Conservation (phyloP, 164 flowering plant species). For the Chimonanthus praecox region DNA sequence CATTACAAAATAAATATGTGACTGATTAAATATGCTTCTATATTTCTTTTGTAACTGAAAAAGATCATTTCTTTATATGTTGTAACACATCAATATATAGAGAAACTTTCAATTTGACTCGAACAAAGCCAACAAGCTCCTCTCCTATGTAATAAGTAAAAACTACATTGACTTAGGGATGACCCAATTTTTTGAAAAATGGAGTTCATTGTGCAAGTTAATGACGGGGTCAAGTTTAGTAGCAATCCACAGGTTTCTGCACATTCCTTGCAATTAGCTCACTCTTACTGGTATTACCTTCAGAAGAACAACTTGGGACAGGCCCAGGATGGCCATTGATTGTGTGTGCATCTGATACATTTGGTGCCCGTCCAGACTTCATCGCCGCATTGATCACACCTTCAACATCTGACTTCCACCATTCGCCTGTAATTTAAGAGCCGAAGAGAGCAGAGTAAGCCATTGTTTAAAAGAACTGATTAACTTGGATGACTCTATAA, state of each 20-base stretch:
- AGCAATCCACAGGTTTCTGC: background rate
- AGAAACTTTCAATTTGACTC: background rate
- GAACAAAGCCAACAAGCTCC: background rate
- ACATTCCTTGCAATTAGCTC: too few relatives aligned
- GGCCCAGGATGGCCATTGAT: slow-evolving; percentile 79
- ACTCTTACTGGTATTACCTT: slow-evolving; percentile 1
- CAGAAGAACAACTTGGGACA: slow-evolving; percentile 27
- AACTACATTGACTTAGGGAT: slow-evolving; percentile 12
- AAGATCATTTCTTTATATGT: too few relatives aligned
- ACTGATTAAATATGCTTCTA: background rate
- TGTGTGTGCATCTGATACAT: slow-evolving; percentile 81
- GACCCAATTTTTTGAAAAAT: slow-evolving; percentile 5
- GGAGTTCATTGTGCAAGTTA: background rate
- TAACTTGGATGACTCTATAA: background rate
- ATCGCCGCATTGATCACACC: slow-evolving; percentile 64
- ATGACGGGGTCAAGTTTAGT: background rate
- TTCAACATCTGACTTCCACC: slow-evolving; percentile 88
- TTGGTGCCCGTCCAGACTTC: slow-evolving; percentile 59
- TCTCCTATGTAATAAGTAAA: background rate
- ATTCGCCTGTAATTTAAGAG: slow-evolving; percentile 42
- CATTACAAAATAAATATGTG: background rate
- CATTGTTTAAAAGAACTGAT: background rate
- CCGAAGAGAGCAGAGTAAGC: background rate
- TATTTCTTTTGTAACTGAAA: background rate
- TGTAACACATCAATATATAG: too few relatives aligned